Conservation (phyloP, 2,329 filamentous ascomycete species). For the Botryotinia narcissicola region DNA sequence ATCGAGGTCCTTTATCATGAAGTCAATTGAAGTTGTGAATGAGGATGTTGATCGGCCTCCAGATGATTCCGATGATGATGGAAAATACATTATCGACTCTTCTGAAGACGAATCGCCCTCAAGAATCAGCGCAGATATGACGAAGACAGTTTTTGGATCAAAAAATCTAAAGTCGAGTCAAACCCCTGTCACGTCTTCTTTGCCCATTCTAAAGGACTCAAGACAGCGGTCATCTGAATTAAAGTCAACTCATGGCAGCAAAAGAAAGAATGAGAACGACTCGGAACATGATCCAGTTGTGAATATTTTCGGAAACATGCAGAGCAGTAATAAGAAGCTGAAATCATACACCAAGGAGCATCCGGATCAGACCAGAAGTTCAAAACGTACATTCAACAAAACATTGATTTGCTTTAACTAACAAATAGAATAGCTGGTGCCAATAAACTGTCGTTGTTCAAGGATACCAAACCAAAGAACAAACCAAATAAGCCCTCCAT, state of each 20-base stretch:
- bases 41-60: slow-evolving; percentile 9
- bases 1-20: not conserved
- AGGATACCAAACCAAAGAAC: not conserved
- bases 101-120: slow-evolving; percentile 11
- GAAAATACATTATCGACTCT: not conserved
- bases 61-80: slow-evolving; percentile 19
- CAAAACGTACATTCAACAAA: slow-evolving; percentile 2
- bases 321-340: slow-evolving; percentile 18
- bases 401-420: slow-evolving; percentile 1
- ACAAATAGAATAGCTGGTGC: slow-evolving; percentile 10
- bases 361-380: not conserved
- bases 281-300: slow-evolving; percentile 21
- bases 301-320: slow-evolving; percentile 26
- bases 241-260: slow-evolving; percentile 16
- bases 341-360: slow-evolving; percentile 9
- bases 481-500: not conserved
- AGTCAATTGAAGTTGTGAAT: not conserved
- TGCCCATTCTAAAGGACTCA: not conserved
- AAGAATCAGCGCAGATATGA: slow-evolving; percentile 18
- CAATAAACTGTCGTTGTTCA: not conserved
- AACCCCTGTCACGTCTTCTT: not conserved
- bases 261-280: slow-evolving; percentile 26
- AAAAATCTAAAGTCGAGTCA: not conserved
- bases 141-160: slow-evolving; percentile 5
- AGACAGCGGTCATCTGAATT: not conserved